Conservation (phyloP, 257 asterid species). For the Verbena officinalis region DNA sequence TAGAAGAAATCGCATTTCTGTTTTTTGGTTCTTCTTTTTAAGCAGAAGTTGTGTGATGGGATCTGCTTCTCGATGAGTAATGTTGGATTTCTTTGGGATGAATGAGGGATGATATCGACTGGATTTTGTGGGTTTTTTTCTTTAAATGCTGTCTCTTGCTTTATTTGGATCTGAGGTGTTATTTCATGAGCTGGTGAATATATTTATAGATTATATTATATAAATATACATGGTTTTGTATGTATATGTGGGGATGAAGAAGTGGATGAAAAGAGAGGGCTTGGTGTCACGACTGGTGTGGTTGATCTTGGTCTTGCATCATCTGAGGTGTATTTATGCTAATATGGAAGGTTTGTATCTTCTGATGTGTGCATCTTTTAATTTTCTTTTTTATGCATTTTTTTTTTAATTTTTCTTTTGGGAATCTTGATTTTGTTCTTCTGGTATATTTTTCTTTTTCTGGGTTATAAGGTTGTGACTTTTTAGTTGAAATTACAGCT, state of each 20-base stretch:
- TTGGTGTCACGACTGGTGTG: constrained; percentile 45
- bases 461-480: constrained; percentile 16
- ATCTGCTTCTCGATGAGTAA: constrained; percentile 34
- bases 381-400: background rate
- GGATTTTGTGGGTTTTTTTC: constrained; percentile 34
- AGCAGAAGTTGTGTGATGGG: constrained; percentile 29
- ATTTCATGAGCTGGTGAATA: constrained; percentile 36
- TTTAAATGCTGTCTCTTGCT: constrained; percentile 36
- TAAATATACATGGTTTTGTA: constrained; percentile 18
- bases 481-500: constrained; percentile 17
- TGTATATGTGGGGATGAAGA: constrained; percentile 40
- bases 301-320: constrained; percentile 58
- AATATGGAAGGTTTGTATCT: constrained; percentile 82
- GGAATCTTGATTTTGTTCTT: constrained; percentile 4
- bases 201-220: background rate
- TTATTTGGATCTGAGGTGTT: constrained; percentile 67
- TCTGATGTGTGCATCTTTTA: constrained; percentile 17
- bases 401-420: background rate
- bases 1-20: constrained; percentile 20
- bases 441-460: background rate
- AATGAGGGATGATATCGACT: constrained; percentile 38
- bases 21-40: constrained; percentile 3
- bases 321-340: constrained; percentile 60
- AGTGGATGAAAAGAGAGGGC: constrained; percentile 50
- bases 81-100: constrained; percentile 35